Base-by-base conservation (phyloP, 2,329 filamentous ascomycete genomes). In the Phialocephala subalpina region DNA sequence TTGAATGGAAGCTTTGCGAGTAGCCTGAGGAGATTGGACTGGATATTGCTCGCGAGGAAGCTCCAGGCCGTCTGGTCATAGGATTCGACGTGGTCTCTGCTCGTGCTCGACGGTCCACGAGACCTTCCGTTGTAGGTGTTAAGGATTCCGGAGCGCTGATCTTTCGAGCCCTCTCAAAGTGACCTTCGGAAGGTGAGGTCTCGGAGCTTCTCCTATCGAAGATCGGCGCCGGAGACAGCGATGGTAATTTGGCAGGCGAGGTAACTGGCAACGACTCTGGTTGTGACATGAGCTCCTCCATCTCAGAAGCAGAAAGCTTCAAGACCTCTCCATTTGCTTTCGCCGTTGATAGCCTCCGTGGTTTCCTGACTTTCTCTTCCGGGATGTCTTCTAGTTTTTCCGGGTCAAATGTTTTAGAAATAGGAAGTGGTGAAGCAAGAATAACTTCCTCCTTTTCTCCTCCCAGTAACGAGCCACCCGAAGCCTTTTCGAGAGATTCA, bases 241-340 rank as follows among this genome's bases (percentile, higher is more conserved):
- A 12, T 58, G 73, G 27, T n/a, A 68, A 27, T 38, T 65, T 67
- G 22, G 76, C 74, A 2, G 83, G 76, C 16, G 82, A 76, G 1
- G 84, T 83, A 0, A 89, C 76, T 14, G 87, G 87, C 1, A 90
- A 77, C 0, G 87, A 89, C 33, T 87, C 85, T 6, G 86, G 86
- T 1, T 84, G 82, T 33, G 82, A 83, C 16, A 85, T 83, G 65
- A 90, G 77, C 66, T 86, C 83, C 61, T 87, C 83, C 74, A 90
- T 87, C 72, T 88, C 85, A 42, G 81, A 83, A 8, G 84, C 84
- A 0, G 87, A 87, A 29, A 90, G 79, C 42, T 85, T 83, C 62
- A 84, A 82, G 56, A 87, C 77, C 57, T 82, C 66, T 82, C 83
- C 67, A 53, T 65, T 67, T 12, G 45, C 55, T 56, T 68, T 73